Conservation (phyloP, 805 yeast genomes). For the Hanseniaspora vineae region DNA sequence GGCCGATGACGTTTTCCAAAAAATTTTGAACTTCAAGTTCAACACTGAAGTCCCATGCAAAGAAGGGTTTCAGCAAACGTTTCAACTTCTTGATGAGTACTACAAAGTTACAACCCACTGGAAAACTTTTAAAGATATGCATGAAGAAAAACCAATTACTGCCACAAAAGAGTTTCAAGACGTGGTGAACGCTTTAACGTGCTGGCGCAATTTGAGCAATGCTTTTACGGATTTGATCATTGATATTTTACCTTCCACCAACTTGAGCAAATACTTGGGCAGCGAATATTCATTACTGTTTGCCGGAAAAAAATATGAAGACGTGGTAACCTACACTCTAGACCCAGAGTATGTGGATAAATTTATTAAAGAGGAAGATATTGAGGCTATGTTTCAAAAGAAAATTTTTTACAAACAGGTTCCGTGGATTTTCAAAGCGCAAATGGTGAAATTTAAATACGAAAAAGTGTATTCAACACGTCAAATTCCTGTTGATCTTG, state of each 20-base stretch:
- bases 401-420: conserved; percentile 56
- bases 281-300: conserved; percentile 51
- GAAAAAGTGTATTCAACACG: conserved; percentile 49
- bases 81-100: conserved; percentile 40
- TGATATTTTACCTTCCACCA: background rate
- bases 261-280: background rate
- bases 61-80: conserved; percentile 23
- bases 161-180: conserved; percentile 48
- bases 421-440: conserved; percentile 75
- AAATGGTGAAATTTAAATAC: conserved; percentile 52
- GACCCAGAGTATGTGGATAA: conserved; percentile 70
- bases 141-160: conserved; percentile 60
- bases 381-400: conserved; percentile 55
- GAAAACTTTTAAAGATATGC: conserved; percentile 71
- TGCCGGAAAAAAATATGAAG: background rate
- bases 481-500: conserved; percentile 63
- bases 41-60: conserved; percentile 23
- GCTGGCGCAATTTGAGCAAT: background rate
- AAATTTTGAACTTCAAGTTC: conserved; percentile 48
- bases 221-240: background rate
- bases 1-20: conserved; percentile 62
- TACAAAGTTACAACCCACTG: conserved; percentile 64
- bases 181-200: conserved; percentile 46
- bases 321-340: background rate
- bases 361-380: conserved; percentile 67